Base-by-base conservation (phyloP, 805 yeast species). In the Candida tammaniensis region DNA sequence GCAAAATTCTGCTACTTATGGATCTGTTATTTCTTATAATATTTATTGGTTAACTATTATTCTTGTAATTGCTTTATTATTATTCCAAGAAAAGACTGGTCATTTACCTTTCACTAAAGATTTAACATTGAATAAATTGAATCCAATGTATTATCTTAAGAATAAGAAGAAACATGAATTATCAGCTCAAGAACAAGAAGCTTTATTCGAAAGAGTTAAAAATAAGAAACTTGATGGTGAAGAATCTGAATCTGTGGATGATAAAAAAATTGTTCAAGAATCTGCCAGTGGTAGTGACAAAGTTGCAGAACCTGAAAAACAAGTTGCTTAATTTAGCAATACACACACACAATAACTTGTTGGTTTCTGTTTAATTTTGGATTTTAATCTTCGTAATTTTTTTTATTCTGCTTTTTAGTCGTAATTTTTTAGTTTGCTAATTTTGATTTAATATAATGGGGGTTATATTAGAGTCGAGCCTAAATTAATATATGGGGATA, bases 1-100 rank as follows among this genome's bases (percentile, higher is more conserved):
- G 98, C 96, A 88, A 68, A 91, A 91, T 65, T 77, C 95, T 35
- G 98, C 96, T 40, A 87, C 95, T 46, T 76, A 86, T 57, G 96
- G 97, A 38, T 86, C 96, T 4, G 89, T 91, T 40, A 66, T 91
- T 35, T 77, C 89, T 31, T 91, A 91, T 72, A 88, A 87, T 66
- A 46, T 82, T 43, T 91, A 91, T 71, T 91, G 98, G 98, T 49
- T 89, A 35, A 26, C 37, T 4, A 28, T 50, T 19, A 48, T 50
- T 29, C 59, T 64, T 25, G 57, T 87, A 36, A 54, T 91, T 28
- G 33, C 54, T 12, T 61, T 81, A 47, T 77, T 91, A 87, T 64
- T 81, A 44, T 88, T 52, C 64, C 93, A 86, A 70, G 98, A 91
- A 74, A 85, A 70, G 62, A 61, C 61, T 17, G 96, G 95, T 15